A percentile compares a stretch with the other conserved stretches of the same genome.
Evolutionary conservation across 352 stramenopile species (phyloP).

Genomic region (Phytophthora rubi): DNA sequence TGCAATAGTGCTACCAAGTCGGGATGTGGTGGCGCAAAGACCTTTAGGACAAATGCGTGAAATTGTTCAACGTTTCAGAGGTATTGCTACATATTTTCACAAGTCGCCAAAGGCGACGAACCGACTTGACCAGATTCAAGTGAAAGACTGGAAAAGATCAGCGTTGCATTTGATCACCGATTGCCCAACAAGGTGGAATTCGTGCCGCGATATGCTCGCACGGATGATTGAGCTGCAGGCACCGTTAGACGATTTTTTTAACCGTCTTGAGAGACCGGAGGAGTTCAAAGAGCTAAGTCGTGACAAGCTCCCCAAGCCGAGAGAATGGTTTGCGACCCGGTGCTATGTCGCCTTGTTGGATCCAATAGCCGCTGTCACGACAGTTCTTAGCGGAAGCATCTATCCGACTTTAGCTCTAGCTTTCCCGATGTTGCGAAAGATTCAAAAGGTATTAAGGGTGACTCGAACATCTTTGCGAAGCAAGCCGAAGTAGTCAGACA

Average conservation of each 20-base stretch:
- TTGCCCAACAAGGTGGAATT: not conserved
- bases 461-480: not conserved
- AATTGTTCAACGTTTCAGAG: not conserved
- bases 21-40: not conserved
- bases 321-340: not conserved
- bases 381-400: not conserved
- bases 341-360: not conserved
- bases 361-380: not conserved
- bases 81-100: not conserved
- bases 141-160: not conserved
- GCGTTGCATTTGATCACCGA: not conserved
- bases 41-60: not conserved
- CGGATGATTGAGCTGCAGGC: not conserved
- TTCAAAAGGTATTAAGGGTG: not conserved
- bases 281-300: not conserved
- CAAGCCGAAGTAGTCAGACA: not conserved
- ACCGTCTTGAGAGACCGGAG: not conserved
- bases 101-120: not conserved
- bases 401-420: not conserved
- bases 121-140: not conserved
- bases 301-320: not conserved
- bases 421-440: not conserved
- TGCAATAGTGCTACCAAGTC: not conserved
- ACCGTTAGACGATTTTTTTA: not conserved
- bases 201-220: not conserved